Evolutionary conservation across 345 rosid species (phyloP), one percentile per base, ranked within the genome.

Genomic region (Eutrema yunnanense): DNA sequence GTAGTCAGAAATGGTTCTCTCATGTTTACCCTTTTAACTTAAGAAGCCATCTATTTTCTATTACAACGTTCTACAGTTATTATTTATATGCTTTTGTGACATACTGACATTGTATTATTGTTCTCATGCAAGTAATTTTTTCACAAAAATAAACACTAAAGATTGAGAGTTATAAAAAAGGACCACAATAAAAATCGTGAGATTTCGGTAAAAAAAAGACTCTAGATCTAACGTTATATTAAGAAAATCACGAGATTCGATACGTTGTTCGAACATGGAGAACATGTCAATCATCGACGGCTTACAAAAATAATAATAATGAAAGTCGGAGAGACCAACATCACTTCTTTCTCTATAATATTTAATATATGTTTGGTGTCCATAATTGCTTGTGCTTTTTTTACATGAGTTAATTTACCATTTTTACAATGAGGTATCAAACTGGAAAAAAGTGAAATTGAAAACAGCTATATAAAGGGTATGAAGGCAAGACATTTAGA

Each of bases 401-500:
- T 59, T 34, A 65, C 67, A 44, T 52, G 37, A 27, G 29, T 16
- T 51, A 14, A 65, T 43, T 59, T 59, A 43, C 58, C 29, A 52
- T 43, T 33, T 72, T 72, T 44, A 65, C 77, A 34, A 5, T 5
- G 26, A 48, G 47, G 56, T 57, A n/a, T 54, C 37, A 37, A 41
- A 27, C 62, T 69, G 38, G 68, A 22, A 57, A 16, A 38, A 46
- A 6, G 69, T 69, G 11, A 64, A 71, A 51, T 0, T 29, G 48
- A 61, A 58, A 60, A 43, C 44, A 64, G 72, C 81, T 78, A 78
- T 78, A 68, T 73, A 78, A 60, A 73, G 78, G 71, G 65, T 38
- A 34, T 49, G 70, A 51, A 67, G 74, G 48, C 53, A 56, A 42
- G 69, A 29, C 62, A 16, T 3, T 41, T 5, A 77, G 7, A 48